Evolutionary conservation across 164 flowering plant species (phyloP).

Genomic region (Dillenia turbinata): DNA sequence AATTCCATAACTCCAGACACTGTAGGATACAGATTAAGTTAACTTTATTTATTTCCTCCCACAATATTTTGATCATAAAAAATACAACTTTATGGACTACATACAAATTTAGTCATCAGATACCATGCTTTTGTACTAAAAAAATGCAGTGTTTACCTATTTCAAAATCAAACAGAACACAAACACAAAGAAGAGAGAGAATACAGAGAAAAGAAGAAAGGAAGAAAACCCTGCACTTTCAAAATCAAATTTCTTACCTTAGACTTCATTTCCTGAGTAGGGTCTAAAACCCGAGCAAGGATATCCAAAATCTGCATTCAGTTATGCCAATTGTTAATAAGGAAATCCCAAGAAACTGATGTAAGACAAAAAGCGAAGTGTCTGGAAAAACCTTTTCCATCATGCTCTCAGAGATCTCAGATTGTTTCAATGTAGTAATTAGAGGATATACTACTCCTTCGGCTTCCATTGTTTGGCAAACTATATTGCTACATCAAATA

Average conservation of each 20-base stretch:
- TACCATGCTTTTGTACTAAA: no score
- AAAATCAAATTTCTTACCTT: constrained; percentile 35
- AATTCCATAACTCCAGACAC: no score
- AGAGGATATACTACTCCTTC: constrained; percentile 50
- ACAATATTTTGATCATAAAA: no score
- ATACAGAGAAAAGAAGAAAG: no score
- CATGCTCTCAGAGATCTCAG: constrained; percentile 25
- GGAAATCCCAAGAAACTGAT: not conserved
- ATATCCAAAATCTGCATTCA: constrained; percentile 61
- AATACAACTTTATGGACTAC: no score
- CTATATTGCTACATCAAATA: constrained; percentile 44
- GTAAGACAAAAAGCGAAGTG: not conserved
- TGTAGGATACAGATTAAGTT: no score
- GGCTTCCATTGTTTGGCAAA: constrained; percentile 55
- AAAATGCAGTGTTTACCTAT: no score
- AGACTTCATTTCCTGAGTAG: constrained; percentile 58
- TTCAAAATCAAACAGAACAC: no score
- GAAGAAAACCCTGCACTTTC: not conserved
- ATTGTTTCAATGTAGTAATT: constrained; percentile 38
- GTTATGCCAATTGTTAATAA: constrained; percentile 8
- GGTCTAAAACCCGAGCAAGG: constrained; percentile 69
- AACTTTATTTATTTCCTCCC: no score
- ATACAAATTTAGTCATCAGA: no score
- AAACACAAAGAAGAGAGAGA: no score
- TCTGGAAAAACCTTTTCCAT: constrained; percentile 51